Evolutionary conservation across 1,284 basidiomycete genomes (phyloP).

Genomic region (Wallemia mellicola): DNA sequence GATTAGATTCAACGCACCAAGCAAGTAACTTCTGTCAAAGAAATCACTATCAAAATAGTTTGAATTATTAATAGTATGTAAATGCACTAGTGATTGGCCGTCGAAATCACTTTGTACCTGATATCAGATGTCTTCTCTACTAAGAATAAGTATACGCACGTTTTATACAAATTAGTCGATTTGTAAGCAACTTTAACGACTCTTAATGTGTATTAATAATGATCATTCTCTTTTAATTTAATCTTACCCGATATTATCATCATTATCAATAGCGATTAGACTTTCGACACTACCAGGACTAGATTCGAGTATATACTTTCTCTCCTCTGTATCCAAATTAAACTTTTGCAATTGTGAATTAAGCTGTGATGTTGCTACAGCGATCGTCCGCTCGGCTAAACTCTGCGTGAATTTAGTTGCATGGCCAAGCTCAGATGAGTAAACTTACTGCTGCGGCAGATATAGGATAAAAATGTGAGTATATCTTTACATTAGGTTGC

Average conservation of each 20-base stretch:
- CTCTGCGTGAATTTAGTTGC: neutral
- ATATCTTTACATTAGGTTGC: neutral
- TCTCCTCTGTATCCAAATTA: neutral
- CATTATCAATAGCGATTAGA: neutral
- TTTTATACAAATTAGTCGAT: neutral
- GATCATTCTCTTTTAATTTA: neutral
- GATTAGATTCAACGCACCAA: neutral
- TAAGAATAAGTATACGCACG: neutral
- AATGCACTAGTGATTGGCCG: neutral
- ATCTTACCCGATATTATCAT: neutral
- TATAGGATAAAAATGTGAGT: neutral
- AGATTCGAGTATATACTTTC: neutral
- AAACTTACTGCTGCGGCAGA: neutral
- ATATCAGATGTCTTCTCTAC: neutral
- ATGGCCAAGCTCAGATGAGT: neutral
- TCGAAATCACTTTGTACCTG: neutral
- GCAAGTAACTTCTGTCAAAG: neutral
- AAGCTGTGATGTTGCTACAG: neutral
- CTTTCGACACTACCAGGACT: neutral
- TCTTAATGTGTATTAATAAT: neutral
- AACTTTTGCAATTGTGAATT: neutral
- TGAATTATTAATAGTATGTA: neutral
- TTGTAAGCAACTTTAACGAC: neutral
- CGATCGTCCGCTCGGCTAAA: neutral
- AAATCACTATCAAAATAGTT: neutral